These are phyloP conservation scores for Pichia norvegensis DNA, from an alignment of 1,139 yeast genomes.

Conservation along the genomic window DNA sequence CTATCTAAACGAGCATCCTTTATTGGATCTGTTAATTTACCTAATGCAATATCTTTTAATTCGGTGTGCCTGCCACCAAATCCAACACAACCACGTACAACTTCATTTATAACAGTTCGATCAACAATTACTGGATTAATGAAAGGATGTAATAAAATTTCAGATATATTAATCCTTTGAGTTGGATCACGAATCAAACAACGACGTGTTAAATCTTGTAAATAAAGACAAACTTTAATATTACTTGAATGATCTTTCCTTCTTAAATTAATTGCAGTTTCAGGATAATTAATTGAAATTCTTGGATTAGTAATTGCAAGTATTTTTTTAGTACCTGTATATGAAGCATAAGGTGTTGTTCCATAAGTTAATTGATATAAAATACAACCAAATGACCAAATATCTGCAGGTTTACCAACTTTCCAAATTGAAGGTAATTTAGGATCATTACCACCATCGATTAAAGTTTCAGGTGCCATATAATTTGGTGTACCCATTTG, in stretches of 20 bases:
- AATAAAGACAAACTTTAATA: constrained; percentile 27
- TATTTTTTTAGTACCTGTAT: constrained; percentile 69
- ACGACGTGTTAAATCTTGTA: constrained; percentile 61
- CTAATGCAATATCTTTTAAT: constrained; percentile 25
- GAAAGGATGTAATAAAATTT: constrained; percentile 52
- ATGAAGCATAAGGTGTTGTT: constrained; percentile 80
- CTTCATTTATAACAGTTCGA: constrained; percentile 55
- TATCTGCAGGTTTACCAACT: constrained; percentile 92
- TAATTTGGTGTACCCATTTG: constrained; percentile 95
- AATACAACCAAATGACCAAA: constrained; percentile 98
- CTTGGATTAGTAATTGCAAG: constrained; percentile 85
- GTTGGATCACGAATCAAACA: constrained; percentile 71
- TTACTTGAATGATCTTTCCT: constrained; percentile 18
- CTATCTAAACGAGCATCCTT: constrained; percentile 33
- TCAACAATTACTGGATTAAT: constrained; percentile 70
- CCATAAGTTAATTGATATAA: constrained; percentile 95
- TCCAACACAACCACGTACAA: constrained; percentile 68
- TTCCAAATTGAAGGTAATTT: constrained; percentile 44
- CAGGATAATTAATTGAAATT: constrained; percentile 63
- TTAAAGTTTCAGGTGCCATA: constrained; percentile 95
- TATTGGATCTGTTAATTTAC: constrained; percentile 2
- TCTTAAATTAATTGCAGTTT: constrained; percentile 19
- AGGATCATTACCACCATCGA: constrained; percentile 41
- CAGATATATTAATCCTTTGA: constrained; percentile 57
- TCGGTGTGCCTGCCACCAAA: constrained; percentile 48